Evolutionary conservation across 768 basidiomycete species (phyloP).

Genomic region (Rhodosporidiobolus sp.): DNA sequence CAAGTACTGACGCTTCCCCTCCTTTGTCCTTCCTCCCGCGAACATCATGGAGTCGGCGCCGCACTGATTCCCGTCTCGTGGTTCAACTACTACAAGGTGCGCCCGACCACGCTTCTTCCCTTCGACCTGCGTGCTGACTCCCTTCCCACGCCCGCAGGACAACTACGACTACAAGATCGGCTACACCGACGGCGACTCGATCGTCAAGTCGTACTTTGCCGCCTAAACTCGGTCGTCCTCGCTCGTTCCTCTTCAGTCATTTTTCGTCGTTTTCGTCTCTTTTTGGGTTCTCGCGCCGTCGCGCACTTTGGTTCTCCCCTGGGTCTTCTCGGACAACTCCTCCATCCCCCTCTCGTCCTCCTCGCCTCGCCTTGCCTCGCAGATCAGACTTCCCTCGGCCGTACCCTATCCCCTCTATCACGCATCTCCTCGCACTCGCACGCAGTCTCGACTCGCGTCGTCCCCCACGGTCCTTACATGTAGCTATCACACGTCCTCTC

Average conservation of each 20-base stretch:
- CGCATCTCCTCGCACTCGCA: too few species aligned
- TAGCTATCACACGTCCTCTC: too few species aligned
- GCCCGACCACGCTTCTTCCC: background rate
- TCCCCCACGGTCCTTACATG: too few species aligned
- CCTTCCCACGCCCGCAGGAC: too few species aligned
- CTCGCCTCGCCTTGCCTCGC: background rate
- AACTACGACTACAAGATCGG: constrained; percentile 36
- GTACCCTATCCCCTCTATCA: too few species aligned
- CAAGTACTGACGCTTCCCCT: too few species aligned
- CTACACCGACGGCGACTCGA: constrained; percentile 24
- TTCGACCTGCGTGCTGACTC: too few species aligned
- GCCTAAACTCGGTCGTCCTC: background rate
- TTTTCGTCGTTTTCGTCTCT: background rate
- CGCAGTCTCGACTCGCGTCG: too few species aligned
- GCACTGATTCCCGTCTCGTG: constrained; percentile 36
- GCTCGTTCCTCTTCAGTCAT: background rate
- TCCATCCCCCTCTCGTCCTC: too few species aligned
- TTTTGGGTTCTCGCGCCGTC: background rate
- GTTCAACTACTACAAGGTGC: constrained; percentile 42
- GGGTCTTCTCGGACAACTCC: background rate
- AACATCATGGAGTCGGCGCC: constrained; percentile 35
- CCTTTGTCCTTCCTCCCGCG: too few species aligned
- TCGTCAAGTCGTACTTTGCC: constrained; percentile 32
- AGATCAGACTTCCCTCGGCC: background rate
- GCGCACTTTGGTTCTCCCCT: background rate